A percentile compares a stretch with the other conserved stretches of the same genome.
Conservation (phyloP, 306 rosid genomes). For the Gynostemma pentaphyllum region DNA sequence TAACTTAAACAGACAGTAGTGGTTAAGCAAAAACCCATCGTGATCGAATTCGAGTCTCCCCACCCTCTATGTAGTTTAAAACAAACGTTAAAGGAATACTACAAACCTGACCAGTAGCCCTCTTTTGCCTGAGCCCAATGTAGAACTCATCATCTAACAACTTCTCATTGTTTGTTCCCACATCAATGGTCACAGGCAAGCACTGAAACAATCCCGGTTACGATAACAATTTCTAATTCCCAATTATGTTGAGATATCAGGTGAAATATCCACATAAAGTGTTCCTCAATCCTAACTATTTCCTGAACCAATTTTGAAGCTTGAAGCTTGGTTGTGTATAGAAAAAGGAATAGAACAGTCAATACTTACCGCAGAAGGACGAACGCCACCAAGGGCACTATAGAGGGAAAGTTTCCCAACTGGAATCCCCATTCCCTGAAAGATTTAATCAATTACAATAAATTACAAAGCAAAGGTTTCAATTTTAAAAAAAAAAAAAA, state of each 20-base stretch:
- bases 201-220: constrained; percentile 45
- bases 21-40: too few relatives aligned
- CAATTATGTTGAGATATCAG: neutral
- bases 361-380: constrained; percentile 80
- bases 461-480: neutral
- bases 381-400: constrained; percentile 91
- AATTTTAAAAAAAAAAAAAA: neutral
- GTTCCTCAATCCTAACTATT: neutral
- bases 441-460: neutral
- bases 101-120: constrained; percentile 83
- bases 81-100: too few relatives aligned
- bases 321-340: neutral
- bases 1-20: too few relatives aligned
- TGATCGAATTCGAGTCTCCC: too few relatives aligned
- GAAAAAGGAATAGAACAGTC: neutral
- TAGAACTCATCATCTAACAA: constrained; percentile 78
- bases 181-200: constrained; percentile 95
- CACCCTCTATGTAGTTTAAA: too few relatives aligned
- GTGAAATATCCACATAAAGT: neutral
- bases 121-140: constrained; percentile 81
- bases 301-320: neutral
- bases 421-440: constrained; percentile 98
- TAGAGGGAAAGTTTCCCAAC: constrained; percentile 90
- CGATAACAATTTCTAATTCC: neutral
- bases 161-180: constrained; percentile 84